phyloP scores from a whole-genome alignment of 23 red algal genomes.

The Gracilaria domingensis region DNA sequence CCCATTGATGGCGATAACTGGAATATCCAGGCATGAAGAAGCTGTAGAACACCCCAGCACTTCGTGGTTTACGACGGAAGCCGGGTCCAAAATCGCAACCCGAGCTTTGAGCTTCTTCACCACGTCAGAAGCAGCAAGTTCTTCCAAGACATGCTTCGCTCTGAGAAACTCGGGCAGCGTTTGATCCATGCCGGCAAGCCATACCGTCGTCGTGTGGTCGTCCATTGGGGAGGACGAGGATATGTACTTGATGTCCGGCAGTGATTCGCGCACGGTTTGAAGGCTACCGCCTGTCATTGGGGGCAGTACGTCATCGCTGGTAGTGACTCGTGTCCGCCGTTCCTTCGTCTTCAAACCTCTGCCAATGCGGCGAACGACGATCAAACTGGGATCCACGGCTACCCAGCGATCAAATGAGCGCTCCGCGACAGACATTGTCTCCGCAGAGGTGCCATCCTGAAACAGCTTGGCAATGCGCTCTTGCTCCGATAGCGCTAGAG shows the following conservation, averaged over 20 bases:
- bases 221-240: not conserved
- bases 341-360: slow-evolving; percentile 27
- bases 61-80: slow-evolving; percentile 8
- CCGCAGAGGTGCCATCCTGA: not conserved
- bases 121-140: slow-evolving; percentile 27
- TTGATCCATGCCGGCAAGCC: slow-evolving; percentile 37
- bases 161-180: slow-evolving; percentile 2
- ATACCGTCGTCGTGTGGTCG: slow-evolving; percentile 40
- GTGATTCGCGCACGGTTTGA: slow-evolving; percentile 14
- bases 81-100: slow-evolving; percentile 41
- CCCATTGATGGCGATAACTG: slow-evolving; percentile 46
- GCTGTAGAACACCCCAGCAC: slow-evolving; percentile 16
- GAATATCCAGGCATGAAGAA: not conserved
- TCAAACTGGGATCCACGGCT: slow-evolving; percentile 21
- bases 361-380: slow-evolving; percentile 52
- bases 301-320: slow-evolving; percentile 16
- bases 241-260: not conserved
- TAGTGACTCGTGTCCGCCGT: not conserved
- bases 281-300: slow-evolving; percentile 21
- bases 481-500: slow-evolving; percentile 57
- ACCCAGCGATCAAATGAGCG: slow-evolving; percentile 64
- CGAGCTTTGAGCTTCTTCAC: slow-evolving; percentile 23
- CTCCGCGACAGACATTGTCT: not conserved
- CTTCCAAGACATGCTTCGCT: slow-evolving; percentile 4
- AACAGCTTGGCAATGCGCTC: slow-evolving; percentile 57